Evolutionary conservation across 169 alveolate genomes (phyloP).

Genomic region (Plasmodium reichenowi): DNA sequence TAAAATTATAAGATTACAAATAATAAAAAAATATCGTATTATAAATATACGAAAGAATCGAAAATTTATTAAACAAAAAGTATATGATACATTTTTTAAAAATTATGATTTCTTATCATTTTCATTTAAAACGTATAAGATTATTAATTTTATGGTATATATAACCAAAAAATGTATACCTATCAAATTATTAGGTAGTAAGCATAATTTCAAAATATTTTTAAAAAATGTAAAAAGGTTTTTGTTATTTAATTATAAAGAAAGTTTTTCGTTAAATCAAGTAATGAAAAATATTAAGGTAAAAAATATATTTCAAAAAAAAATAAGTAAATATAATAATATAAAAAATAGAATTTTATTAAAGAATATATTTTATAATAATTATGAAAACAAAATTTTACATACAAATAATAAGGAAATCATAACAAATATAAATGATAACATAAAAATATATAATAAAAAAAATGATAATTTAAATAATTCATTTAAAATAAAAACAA

Average conservation of each 20-base stretch:
- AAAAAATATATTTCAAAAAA: constrained; percentile 37
- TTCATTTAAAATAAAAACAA: background rate
- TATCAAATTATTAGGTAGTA: constrained; percentile 49
- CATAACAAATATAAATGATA: background rate
- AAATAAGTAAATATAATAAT: background rate
- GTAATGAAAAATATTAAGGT: constrained; percentile 63
- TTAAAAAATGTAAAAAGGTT: constrained; percentile 73
- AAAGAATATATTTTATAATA: background rate
- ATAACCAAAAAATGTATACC: constrained; percentile 74
- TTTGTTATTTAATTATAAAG: constrained; percentile 56
- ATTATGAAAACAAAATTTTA: background rate
- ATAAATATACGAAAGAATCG: constrained; percentile 56
- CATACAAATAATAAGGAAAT: background rate
- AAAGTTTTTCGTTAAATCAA: constrained; percentile 70
- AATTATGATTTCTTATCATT: constrained; percentile 54
- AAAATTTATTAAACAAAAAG: constrained; percentile 58
- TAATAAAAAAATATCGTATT: constrained; percentile 51
- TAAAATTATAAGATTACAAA: constrained; percentile 40
- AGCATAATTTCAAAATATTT: constrained; percentile 68
- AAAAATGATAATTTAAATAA: background rate
- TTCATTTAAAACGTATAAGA: constrained; percentile 49
- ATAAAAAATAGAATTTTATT: background rate
- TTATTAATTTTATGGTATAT: constrained; percentile 51
- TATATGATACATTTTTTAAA: constrained; percentile 70
- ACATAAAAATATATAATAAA: background rate